Base-by-base conservation (phyloP, 768 basidiomycete species). In the Daedalea quercina region DNA sequence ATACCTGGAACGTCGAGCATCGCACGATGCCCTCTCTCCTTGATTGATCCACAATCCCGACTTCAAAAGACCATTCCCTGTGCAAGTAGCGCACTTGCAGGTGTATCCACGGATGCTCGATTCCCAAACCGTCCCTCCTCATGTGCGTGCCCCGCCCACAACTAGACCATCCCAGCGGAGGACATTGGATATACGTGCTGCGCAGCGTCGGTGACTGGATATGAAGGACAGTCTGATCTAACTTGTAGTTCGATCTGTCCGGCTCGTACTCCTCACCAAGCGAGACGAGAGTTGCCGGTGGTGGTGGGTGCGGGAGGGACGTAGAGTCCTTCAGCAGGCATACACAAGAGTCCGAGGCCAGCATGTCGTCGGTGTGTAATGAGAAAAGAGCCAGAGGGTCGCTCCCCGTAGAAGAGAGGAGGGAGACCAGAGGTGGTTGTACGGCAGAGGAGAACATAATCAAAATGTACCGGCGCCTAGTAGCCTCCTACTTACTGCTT, bases 1-100 rank as follows among this genome's bases (percentile, higher is more conserved):
- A n/a, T 57, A 91, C 89, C 85, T 90, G 89, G 57, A 91, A 91
- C 6, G 90, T 90, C 22, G 87, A 87, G 57, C 82, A 77, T 31
- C 88, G 74, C 33, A 89, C 64, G 47, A 78, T 65, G 2, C 89
- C 88, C 56, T 71, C 71, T 53, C 77, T 73, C 13, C 82, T 80
- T 12, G 67, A 65, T 51, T 75, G 76, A 70, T 91, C 89, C 50
- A 82, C 79, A 25, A 91, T 60, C 6, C 87, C 88, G 17, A 89
- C 73, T 67, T 90, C 87, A 56, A 90, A 81, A 15, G 82, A 76
- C 85, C 85, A 90, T 55, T 82, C 80, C 52, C 78, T 73, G 40
- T 76, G 78, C 62, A 90, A 53, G 62, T 83, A 76, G 45, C 86
- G 80, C 43, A 85, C 81, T 65, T 91, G 89, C 8, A 90, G 44